Conservation (phyloP, 2,329 filamentous ascomycete genomes). For the Hortaea sp. region DNA sequence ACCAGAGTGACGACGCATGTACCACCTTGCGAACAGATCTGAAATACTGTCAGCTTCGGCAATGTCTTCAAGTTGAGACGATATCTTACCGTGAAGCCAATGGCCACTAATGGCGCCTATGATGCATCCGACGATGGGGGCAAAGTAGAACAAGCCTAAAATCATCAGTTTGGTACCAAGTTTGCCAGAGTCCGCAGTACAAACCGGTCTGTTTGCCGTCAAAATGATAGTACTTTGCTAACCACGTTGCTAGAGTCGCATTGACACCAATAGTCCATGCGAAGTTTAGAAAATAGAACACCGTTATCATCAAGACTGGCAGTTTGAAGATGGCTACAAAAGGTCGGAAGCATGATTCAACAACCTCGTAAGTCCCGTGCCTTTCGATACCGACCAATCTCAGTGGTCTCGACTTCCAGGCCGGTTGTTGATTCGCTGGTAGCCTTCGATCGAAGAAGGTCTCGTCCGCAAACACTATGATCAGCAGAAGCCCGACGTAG, state of each 20-base stretch:
- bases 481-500: conserved; percentile 27
- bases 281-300: conserved; percentile 30
- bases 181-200: background rate
- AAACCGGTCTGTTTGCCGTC: conserved; percentile 22
- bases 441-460: conserved; percentile 39
- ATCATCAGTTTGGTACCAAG: background rate
- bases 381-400: conserved; percentile 26
- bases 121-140: conserved; percentile 44
- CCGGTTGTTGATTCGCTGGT: conserved; percentile 5
- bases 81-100: conserved; percentile 45
- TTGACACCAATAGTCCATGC: conserved; percentile 15
- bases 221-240: conserved; percentile 28
- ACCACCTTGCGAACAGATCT: background rate
- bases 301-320: conserved; percentile 24
- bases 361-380: conserved; percentile 13
- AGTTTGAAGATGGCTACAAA: conserved; percentile 29
- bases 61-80: background rate
- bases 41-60: background rate
- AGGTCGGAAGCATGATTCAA: conserved; percentile 23
- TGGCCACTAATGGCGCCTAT: conserved; percentile 47
- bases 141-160: conserved; percentile 47
- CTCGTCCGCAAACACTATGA: conserved; percentile 33
- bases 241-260: conserved; percentile 12
- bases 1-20: conserved; percentile 31
- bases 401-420: conserved; percentile 12